These are phyloP conservation scores for Syzygium grande DNA, from an alignment of 345 rosid species.

Conservation along the genomic window DNA sequence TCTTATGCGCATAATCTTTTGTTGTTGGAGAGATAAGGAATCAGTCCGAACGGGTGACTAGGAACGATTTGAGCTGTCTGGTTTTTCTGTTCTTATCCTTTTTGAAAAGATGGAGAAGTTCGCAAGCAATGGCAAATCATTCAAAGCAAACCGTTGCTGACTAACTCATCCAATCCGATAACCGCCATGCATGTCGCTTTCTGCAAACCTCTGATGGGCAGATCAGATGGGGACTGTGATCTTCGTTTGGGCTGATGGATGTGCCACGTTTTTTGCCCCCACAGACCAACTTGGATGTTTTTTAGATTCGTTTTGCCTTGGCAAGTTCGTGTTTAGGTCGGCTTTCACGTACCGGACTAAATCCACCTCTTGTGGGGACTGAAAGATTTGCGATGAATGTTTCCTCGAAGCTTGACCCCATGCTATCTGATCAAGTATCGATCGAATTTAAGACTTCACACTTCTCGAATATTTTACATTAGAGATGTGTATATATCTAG, in stretches of 20 bases:
- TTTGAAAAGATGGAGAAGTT: neutral
- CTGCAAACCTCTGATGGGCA: neutral
- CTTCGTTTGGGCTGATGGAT: neutral
- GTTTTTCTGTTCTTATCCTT: neutral
- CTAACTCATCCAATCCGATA: neutral
- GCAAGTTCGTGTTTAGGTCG: neutral
- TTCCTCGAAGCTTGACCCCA: neutral
- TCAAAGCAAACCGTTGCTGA: neutral
- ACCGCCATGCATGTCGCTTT: neutral
- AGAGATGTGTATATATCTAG: neutral
- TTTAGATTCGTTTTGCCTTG: neutral
- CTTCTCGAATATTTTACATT: neutral
- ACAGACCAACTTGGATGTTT: neutral
- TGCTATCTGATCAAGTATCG: fast-evolving
- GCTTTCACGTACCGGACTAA: neutral
- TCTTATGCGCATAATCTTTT: neutral
- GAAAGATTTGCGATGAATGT: neutral
- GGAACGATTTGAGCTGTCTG: neutral
- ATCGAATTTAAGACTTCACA: neutral
- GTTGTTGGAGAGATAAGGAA: neutral
- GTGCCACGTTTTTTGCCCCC: neutral
- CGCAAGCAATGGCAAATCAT: neutral
- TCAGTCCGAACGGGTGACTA: neutral
- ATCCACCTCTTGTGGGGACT: neutral
- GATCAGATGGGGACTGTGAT: neutral